Conservation (phyloP, 2,329 filamentous ascomycete species). For the Periconia macrospinosa region DNA sequence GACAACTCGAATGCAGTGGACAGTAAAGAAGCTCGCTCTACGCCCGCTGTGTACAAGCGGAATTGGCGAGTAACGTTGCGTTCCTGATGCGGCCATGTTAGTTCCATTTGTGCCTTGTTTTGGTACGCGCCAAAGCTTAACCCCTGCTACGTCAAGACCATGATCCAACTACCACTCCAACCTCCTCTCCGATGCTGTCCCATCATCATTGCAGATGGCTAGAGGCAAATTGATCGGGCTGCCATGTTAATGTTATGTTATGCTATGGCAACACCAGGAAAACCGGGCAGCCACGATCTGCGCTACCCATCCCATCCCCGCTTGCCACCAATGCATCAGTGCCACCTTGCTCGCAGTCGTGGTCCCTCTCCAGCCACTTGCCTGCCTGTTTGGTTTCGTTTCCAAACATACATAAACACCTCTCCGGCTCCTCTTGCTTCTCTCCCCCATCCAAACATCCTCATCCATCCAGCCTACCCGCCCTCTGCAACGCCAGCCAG, state of each 20-base stretch:
- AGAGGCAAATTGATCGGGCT: neutral
- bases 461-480: constrained; percentile 1
- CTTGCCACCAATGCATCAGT: neutral
- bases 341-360: neutral
- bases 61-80: neutral
- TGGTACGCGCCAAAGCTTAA: constrained; percentile 12
- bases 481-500: neutral
- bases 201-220: no score
- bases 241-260: neutral
- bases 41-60: neutral
- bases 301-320: neutral
- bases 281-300: constrained; percentile 13
- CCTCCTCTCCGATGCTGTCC: neutral
- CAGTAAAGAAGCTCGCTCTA: no score
- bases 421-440: constrained; percentile 1
- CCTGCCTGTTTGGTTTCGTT: neutral
- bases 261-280: constrained; percentile 1
- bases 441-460: constrained; percentile 7
- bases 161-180: no score
- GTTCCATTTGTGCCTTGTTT: constrained; percentile 5
- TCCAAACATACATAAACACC: constrained; percentile 17
- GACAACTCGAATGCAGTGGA: no score
- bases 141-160: constrained; percentile 15
- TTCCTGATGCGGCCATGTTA: neutral
- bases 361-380: constrained; percentile 9